Base-by-base conservation (phyloP, 495 filamentous ascomycete species). In the Pseudomonodictys pantanalensis region DNA sequence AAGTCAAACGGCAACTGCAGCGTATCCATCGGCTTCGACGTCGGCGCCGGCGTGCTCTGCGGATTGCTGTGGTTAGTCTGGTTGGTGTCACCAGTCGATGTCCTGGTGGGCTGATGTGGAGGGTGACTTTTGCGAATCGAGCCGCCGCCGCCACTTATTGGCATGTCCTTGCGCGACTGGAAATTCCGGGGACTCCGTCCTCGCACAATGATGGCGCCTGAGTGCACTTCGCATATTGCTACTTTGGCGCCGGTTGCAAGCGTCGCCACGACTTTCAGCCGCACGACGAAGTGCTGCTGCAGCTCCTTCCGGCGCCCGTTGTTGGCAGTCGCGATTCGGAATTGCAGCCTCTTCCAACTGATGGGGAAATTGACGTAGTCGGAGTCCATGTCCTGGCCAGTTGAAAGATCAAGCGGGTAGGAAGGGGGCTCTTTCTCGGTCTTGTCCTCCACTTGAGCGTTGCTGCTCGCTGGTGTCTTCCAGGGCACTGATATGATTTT, bases 401-500 rank as follows among this genome's bases (percentile, higher is more conserved):
- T 82, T 29, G 75, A 77, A 65, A 92, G 78, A 67, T 95, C 91
- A 11, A 96, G 70, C 0, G 86, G 83, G 46, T 91, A 84, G 17
- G 87, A 77, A 4, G 79, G 76, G 1, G 84, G 84, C 59, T 87
- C 84, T 56, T 81, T 83, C 71, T 87, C 84, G 10, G 78, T 73
- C 72, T 86, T 87, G 38, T 81, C 79, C 59, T 82, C 79, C 73
- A 33, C 75, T 73, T 17, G 76, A 73, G 69, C 77, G 81, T 76
- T 77, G 38, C 79, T 81, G 42, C 86, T 86, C 39, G 86, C 86
- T 2, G 84, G 84, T 15, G 89, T 91, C 75, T 95, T 93, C 90
- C 91, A 96, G 0, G 91, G 91, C 26, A 96, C 91, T 2, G 86
- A 89, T 35, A 96, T 95, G 54, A 96, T 90, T 76, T 95, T 92